phyloP scores from a whole-genome alignment of 805 yeast species.

The Sugiyamaella chiloensis region DNA sequence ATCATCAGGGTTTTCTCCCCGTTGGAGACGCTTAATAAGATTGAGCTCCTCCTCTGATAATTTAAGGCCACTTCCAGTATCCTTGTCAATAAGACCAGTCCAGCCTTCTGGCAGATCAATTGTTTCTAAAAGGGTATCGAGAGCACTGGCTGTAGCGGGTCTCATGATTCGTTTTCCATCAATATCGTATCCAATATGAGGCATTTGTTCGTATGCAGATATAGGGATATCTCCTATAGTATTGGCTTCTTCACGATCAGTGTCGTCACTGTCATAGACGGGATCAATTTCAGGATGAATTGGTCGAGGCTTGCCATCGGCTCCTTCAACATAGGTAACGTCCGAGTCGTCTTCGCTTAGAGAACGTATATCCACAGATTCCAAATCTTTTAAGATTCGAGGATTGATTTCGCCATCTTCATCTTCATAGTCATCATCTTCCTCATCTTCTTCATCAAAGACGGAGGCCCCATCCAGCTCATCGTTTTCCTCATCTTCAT shows the following conservation, averaged over 20 bases:
- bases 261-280: constrained; percentile 90
- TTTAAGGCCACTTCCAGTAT: constrained; percentile 82
- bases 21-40: constrained; percentile 79
- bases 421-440: constrained; percentile 25
- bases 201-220: constrained; percentile 93
- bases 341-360: constrained; percentile 36
- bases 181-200: constrained; percentile 94
- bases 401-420: constrained; percentile 33
- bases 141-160: constrained; percentile 95
- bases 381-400: constrained; percentile 47
- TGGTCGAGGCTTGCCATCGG: constrained; percentile 76
- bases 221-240: constrained; percentile 93
- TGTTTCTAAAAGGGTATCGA: constrained; percentile 81
- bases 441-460: constrained; percentile 28
- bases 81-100: constrained; percentile 92
- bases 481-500: constrained; percentile 26
- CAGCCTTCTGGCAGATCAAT: constrained; percentile 97
- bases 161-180: constrained; percentile 98
- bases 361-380: constrained; percentile 60
- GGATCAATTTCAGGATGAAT: constrained; percentile 91
- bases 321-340: constrained; percentile 36
- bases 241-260: constrained; percentile 75
- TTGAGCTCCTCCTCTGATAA: constrained; percentile 85
- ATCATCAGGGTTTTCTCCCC: constrained; percentile 79
- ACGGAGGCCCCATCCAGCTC: constrained; percentile 19